A percentile compares a stretch with the other conserved stretches of the same genome.
Conservation (phyloP, 768 basidiomycete species). For the Crucibulum laeve region DNA sequence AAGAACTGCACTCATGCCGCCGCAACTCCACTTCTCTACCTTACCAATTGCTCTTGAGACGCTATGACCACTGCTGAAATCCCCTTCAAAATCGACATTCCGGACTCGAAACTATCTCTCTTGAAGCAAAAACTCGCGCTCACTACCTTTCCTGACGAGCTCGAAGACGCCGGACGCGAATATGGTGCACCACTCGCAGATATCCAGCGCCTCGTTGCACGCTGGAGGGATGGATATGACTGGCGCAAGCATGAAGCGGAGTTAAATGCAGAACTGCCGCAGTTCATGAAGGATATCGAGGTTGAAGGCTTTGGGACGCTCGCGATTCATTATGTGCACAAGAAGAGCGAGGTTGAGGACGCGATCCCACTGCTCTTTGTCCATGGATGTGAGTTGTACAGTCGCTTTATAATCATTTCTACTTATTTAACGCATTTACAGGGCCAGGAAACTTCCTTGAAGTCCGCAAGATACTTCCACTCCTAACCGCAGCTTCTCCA, state of each 20-base stretch:
- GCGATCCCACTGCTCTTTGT: conserved; percentile 51
- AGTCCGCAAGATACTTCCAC: conserved; percentile 43
- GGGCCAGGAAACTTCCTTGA: conserved; percentile 56
- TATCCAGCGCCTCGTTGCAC: conserved; percentile 33
- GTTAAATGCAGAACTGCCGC: conserved; percentile 41
- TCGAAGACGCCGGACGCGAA: conserved; percentile 37
- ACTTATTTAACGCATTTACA: conserved; percentile 10
- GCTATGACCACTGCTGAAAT: no score
- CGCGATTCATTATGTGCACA: conserved; percentile 47
- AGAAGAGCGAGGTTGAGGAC: conserved; percentile 29
- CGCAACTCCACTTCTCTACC: no score
- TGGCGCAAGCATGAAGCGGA: conserved; percentile 42
- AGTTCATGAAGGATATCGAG: conserved; percentile 44
- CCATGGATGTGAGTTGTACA: conserved; percentile 38
- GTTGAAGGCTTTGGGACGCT: conserved; percentile 34
- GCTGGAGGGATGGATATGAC: conserved; percentile 44
- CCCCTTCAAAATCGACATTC: background rate
- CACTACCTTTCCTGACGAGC: conserved; percentile 43
- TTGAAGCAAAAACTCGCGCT: conserved; percentile 41
- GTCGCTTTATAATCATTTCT: background rate
- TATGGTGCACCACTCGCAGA: conserved; percentile 44
- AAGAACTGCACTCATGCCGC: no score
- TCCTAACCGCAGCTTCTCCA: conserved; percentile 32
- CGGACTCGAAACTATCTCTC: conserved; percentile 1
- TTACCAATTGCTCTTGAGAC: no score